These are phyloP conservation scores for Anthracocystis setariae DNA, from an alignment of 1,284 basidiomycete genomes.

Conservation along the genomic window DNA sequence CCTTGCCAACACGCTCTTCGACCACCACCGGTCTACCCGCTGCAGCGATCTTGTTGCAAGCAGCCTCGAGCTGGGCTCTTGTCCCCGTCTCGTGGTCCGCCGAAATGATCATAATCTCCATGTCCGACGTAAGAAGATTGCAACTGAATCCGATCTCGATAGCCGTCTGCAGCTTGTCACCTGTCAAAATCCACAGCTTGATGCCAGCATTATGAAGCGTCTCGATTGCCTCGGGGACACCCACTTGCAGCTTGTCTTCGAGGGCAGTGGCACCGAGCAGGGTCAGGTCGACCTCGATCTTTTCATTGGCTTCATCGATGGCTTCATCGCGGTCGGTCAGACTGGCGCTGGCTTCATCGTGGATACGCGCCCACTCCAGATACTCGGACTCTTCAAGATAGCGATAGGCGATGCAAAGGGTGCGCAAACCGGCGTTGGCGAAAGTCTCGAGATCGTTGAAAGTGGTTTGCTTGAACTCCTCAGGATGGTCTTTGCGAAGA, in stretches of 20 bases:
- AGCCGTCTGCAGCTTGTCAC: slow-evolving; percentile 96
- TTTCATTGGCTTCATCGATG: slow-evolving; percentile 85
- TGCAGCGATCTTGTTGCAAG: slow-evolving; percentile 91
- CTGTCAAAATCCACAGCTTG: slow-evolving; percentile 95
- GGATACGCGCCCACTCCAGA: slow-evolving; percentile 79
- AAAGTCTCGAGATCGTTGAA: slow-evolving; percentile 88
- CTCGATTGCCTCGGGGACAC: slow-evolving; percentile 95
- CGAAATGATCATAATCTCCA: slow-evolving; percentile 93
- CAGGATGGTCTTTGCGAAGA: slow-evolving; percentile 79
- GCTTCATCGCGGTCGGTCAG: slow-evolving; percentile 85
- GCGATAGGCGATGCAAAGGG: slow-evolving; percentile 87
- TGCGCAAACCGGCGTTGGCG: slow-evolving; percentile 90
- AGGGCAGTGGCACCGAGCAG: slow-evolving; percentile 94
- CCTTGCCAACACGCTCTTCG: slow-evolving; percentile 26
- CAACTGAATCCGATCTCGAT: slow-evolving; percentile 81
- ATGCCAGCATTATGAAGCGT: slow-evolving; percentile 91
- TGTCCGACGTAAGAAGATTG: slow-evolving; percentile 53
- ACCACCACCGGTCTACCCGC: slow-evolving; percentile 74
- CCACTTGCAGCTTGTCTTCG: slow-evolving; percentile 96
- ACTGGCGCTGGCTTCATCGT: slow-evolving; percentile 82
- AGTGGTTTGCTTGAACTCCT: slow-evolving; percentile 79
- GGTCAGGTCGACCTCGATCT: slow-evolving; percentile 81
- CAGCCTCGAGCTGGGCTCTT: slow-evolving; percentile 87
- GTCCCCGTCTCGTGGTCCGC: slow-evolving; percentile 81
- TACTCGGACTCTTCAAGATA: slow-evolving; percentile 86